These are phyloP conservation scores for Dendryphion nanum DNA, from an alignment of 2,329 filamentous ascomycete genomes.

Conservation along the genomic window DNA sequence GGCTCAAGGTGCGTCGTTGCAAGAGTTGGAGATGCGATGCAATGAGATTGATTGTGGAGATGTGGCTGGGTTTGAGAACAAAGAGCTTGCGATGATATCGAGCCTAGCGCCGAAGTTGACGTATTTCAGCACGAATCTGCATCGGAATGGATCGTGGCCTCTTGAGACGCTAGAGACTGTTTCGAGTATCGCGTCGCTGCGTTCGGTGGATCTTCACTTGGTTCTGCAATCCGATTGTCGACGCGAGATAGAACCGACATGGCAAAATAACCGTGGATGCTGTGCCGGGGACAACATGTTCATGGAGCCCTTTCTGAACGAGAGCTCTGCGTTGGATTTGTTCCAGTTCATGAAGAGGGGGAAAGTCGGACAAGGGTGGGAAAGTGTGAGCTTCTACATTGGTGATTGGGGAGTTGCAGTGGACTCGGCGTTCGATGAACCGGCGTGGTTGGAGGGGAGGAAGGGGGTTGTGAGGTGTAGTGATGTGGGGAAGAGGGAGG, in stretches of 20 bases:
- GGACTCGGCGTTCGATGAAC: conserved; percentile 3
- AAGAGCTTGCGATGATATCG: conserved; percentile 3
- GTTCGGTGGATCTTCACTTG: conserved; percentile 10
- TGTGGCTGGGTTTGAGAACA: conserved; percentile 1
- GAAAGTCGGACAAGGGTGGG: conserved; percentile 5
- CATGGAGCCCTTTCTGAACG: conserved; percentile 6
- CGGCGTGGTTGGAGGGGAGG: conserved; percentile 5
- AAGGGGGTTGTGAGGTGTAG: conserved; percentile 9
- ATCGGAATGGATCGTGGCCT: conserved; percentile 15
- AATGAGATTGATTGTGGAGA: not conserved
- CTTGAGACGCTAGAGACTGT: conserved; percentile 7
- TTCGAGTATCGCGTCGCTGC: conserved; percentile 6
- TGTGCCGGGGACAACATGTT: conserved; percentile 9
- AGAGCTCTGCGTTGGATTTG: conserved; percentile 6
- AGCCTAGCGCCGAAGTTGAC: conserved; percentile 5
- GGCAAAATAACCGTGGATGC: not conserved
- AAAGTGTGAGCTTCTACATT: conserved; percentile 10
- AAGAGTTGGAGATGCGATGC: conserved; percentile 6
- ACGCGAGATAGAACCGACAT: conserved; percentile 1
- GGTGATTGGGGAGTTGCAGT: conserved; percentile 11
- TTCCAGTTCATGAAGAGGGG: conserved; percentile 11
- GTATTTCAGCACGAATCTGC: conserved; percentile 13
- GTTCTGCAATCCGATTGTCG: conserved; percentile 9
- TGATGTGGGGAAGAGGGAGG: not conserved
- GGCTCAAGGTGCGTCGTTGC: conserved; percentile 10